A percentile compares a stretch with the other conserved stretches of the same genome.
These are phyloP conservation scores for Gamarada debralockiae DNA, from an alignment of 495 filamentous ascomycete genomes.

Conservation along the genomic window DNA sequence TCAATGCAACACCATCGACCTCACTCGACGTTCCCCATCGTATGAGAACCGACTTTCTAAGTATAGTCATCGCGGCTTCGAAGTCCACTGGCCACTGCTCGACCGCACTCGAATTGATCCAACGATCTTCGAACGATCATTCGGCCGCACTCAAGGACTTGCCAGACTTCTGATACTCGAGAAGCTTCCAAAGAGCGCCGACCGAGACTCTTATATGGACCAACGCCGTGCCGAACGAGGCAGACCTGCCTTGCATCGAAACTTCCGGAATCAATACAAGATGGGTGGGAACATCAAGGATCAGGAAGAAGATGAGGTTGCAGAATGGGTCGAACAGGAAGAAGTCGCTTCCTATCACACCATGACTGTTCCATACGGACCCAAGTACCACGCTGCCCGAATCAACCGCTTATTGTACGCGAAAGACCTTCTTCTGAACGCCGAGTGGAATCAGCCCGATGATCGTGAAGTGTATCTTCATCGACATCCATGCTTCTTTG, in stretches of 20 bases:
- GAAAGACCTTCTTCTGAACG: constrained; percentile 77
- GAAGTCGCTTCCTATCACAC: constrained; percentile 75
- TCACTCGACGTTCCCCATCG: constrained; percentile 73
- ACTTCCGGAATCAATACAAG: constrained; percentile 23
- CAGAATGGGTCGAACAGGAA: constrained; percentile 73
- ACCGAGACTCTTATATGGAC: constrained; percentile 62
- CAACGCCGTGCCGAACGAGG: constrained; percentile 67
- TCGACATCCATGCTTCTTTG: constrained; percentile 75
- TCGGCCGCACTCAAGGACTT: constrained; percentile 68
- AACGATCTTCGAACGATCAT: constrained; percentile 79
- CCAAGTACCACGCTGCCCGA: constrained; percentile 61
- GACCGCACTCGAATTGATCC: constrained; percentile 73
- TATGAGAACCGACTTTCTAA: constrained; percentile 88
- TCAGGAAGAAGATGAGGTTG: constrained; percentile 66
- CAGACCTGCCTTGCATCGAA: constrained; percentile 37
- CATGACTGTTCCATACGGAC: constrained; percentile 74
- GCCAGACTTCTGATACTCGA: constrained; percentile 78
- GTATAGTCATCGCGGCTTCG: constrained; percentile 78
- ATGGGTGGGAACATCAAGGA: constrained; percentile 61
- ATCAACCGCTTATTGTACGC: constrained; percentile 78
- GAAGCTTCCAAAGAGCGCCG: constrained; percentile 58
- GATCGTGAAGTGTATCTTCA: constrained; percentile 70
- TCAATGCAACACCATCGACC: constrained; percentile 74
- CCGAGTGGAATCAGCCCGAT: constrained; percentile 76
- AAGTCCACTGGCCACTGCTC: constrained; percentile 71